Percentiles rank a stretch among this genome's conserved stretches.
phyloP scores from a whole-genome alignment of 1,284 basidiomycete genomes.

The Trichosporon ovoides region DNA sequence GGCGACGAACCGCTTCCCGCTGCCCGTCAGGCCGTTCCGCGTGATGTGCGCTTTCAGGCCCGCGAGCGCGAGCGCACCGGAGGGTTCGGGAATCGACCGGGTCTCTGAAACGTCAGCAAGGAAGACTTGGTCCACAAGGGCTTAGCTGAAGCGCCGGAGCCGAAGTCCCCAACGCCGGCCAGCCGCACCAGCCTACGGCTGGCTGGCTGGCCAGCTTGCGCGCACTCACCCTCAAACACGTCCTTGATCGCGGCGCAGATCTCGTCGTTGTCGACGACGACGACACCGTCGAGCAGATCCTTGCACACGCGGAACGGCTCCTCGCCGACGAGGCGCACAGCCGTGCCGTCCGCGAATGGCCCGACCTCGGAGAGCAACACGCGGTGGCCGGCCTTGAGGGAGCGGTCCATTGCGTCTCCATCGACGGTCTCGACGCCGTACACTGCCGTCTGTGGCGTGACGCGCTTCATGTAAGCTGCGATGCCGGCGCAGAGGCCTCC shows the following conservation, averaged over 20 bases:
- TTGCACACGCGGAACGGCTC: slow-evolving; percentile 92
- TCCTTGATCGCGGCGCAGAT: slow-evolving; percentile 99
- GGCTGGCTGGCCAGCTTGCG: background rate
- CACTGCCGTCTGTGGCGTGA: slow-evolving; percentile 79
- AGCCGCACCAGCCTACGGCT: too few relatives aligned
- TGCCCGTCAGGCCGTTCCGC: slow-evolving; percentile 71
- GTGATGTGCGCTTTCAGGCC: slow-evolving; percentile 85
- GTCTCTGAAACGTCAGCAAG: slow-evolving; percentile 63
- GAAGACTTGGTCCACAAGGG: too few relatives aligned
- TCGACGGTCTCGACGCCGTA: slow-evolving; percentile 94
- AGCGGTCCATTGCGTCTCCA: slow-evolving; percentile 85
- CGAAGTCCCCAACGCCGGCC: background rate
- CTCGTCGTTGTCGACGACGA: slow-evolving; percentile 88
- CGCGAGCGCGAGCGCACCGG: slow-evolving; percentile 90
- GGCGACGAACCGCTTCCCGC: slow-evolving; percentile 81
- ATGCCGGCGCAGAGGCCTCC: slow-evolving; percentile 89
- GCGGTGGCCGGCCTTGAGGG: slow-evolving; percentile 69
- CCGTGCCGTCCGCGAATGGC: slow-evolving; percentile 97
- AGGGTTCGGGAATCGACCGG: slow-evolving; percentile 88
- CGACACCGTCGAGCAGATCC: slow-evolving; percentile 75
- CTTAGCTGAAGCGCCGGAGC: background rate
- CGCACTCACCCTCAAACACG: slow-evolving; percentile 79
- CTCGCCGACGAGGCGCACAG: slow-evolving; percentile 91
- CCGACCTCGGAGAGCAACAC: slow-evolving; percentile 86
- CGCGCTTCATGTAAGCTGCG: slow-evolving; percentile 85